Conservation (phyloP, 208 protist species). For the Crithidia bombi region DNA sequence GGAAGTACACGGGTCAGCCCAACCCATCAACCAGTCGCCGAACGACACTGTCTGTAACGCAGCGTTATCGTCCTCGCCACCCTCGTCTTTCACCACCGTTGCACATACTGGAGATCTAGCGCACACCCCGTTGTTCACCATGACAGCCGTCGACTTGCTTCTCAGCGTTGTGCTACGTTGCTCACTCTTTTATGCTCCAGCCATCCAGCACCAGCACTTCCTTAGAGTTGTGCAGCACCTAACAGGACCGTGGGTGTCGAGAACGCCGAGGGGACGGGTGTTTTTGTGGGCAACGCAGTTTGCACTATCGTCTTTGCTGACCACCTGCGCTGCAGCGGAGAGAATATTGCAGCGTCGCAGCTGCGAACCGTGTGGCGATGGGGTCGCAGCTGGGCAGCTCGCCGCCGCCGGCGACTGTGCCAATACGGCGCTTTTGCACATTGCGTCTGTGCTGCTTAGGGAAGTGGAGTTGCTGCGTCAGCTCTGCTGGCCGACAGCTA, state of each 20-base stretch:
- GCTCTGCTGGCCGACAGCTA: slow-evolving; percentile 52
- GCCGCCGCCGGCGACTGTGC: neutral
- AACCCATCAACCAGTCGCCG: neutral
- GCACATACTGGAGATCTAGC: neutral
- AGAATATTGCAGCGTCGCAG: neutral
- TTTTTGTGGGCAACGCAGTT: neutral
- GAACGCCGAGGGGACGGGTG: neutral
- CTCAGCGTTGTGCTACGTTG: slow-evolving; percentile 26
- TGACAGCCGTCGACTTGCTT: slow-evolving; percentile 16
- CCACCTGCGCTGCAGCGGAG: neutral
- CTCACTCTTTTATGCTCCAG: slow-evolving; percentile 29
- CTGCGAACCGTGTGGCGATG: too few species aligned
- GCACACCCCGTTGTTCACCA: slow-evolving; percentile 1
- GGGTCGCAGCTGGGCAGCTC: neutral
- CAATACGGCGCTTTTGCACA: neutral
- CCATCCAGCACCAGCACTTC: neutral
- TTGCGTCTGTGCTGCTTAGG: too few species aligned
- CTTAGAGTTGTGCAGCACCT: neutral
- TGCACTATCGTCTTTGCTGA: neutral
- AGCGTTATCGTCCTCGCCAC: neutral
- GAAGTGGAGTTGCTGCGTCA: slow-evolving; percentile 47
- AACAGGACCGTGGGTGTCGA: slow-evolving; percentile 8
- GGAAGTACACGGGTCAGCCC: neutral
- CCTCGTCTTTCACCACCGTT: neutral
- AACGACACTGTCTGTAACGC: neutral